Evolutionary conservation across 768 basidiomycete species (phyloP), one percentile per base, ranked within the genome.

Genomic region (Mycena albidolilacea): DNA sequence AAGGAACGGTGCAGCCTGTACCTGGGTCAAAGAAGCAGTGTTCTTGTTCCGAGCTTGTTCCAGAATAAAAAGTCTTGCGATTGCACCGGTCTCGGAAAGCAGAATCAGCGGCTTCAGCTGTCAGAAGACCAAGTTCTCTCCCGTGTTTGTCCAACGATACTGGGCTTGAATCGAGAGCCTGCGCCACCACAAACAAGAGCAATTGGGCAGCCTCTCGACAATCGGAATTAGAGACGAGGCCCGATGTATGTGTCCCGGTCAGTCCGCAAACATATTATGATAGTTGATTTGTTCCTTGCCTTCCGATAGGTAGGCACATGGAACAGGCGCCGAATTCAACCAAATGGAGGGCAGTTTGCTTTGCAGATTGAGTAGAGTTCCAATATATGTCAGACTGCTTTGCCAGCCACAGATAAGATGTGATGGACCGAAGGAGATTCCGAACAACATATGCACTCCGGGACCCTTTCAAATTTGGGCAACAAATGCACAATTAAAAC

Each of bases 281-380:
- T 30, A 30, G 30, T 30, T 30, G 30, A 30, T 30, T 30, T 3
- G 30, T 30, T 30, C 30, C 30, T 30, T 30, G 30, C 41, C 10
- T 43, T 43, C 41, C 41, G 41, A 43, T 43, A 7, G 41, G 41
- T 14, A 38, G 15, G 3, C 9, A 19, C 63, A 62, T 15, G 12
- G 43, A 15, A 4, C 41, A 17, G 37, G 15, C 54, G 54, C 35
- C 30, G 30, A 66, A 55, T 43, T 57, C 65, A 19, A 48, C 30
- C 66, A 67, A 59, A 67, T 67, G 57, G 66, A 30, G 66, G 48
- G 37, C 57, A 11, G 19, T 59, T 67, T 23, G 35, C 41, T 15
- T 7, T 50, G 7, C 30, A 35, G 5, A 41, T 2, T 37, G 44
- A n/a, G 62, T 15, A 15, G n/a, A 63, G 15, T 44, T 62, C 23